Evolutionary conservation across 257 asterid genomes (phyloP), one percentile per base, ranked within the genome.

Genomic region (Rhazya stricta): DNA sequence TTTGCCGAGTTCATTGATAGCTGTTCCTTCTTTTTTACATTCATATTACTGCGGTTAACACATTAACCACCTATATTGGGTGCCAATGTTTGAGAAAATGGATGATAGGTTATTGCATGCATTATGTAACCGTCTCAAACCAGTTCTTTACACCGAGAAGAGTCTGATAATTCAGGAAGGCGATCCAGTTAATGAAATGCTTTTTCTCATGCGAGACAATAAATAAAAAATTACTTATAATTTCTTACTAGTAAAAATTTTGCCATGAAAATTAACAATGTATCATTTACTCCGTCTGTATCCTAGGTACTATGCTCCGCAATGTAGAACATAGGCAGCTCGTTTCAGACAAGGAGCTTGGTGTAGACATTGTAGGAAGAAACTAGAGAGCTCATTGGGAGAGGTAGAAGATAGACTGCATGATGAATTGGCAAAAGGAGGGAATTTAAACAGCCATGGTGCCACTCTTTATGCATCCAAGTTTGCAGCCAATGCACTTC

Each of bases 261-360:
- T 1, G 27, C 11, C 29, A 7, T 58, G 65, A 63, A 12, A 18
- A 10, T 2, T 30, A 19, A 29, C 21, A 4, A 32, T 57, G 3
- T 65, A 46, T 3, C 4, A 21, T 8, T 34, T 25, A 12, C 27
- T 2, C 4, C 4, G 27, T 19, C 3, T 63, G 15, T 41, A 34
- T 48, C 79, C 58, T 83, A 89, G 91, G 84, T 75, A 76, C 72
- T 80, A 85, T 77, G 88, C 94, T 6, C 87, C 83, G 70, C 94
- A 91, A 54, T 91, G 97, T 92, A 83, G 85, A 84, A 76, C 90
- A 67, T 91, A 94, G 93, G 93, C 82, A 39, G 91, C 89, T 25
- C 76, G 93, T 74, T 87, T 84, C 56, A 88, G 88, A 78, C 97
- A 90, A 79, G 90, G 76, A 45, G 93, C 97, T 8, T 91, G 95